Percentiles rank a stretch among this genome's conserved stretches.
Evolutionary conservation across 768 basidiomycete species (phyloP).

Genomic region (Candolleomyces efflorescens): DNA sequence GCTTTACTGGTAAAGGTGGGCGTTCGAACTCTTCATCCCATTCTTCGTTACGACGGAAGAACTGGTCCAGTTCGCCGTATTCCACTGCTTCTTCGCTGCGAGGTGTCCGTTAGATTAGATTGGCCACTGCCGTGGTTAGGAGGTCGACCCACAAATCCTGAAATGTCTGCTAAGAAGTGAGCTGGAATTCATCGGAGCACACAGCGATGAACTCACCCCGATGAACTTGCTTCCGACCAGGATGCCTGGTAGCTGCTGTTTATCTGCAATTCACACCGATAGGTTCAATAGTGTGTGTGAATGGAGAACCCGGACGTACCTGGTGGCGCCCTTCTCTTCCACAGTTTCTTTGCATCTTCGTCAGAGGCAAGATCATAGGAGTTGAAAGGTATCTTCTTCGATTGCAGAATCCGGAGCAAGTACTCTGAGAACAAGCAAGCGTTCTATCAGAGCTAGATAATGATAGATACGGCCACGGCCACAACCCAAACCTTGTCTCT

Average conservation of each 20-base stretch:
- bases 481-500: conserved; percentile 64
- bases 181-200: not conserved
- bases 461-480: not conserved
- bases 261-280: conserved; percentile 42
- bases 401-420: conserved; percentile 74
- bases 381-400: conserved; percentile 78
- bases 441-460: not conserved
- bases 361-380: conserved; percentile 86
- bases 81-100: conserved; percentile 83
- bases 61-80: conserved; percentile 63
- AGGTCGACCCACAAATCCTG: conserved; percentile 58
- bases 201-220: conserved; percentile 51
- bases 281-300: not conserved
- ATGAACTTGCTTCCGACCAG: conserved; percentile 73
- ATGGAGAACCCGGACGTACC: conserved; percentile 32
- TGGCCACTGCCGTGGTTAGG: not conserved
- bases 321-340: conserved; percentile 76
- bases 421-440: conserved; percentile 56
- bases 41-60: conserved; percentile 68
- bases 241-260: conserved; percentile 82
- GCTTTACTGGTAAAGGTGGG: conserved; percentile 49
- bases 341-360: conserved; percentile 71
- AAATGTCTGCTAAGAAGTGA: conserved; percentile 46
- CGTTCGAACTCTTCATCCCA: conserved; percentile 63
- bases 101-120: not conserved